Base-by-base conservation (phyloP, 192 early-diverging fungal genomes). In the Piromyces finnis region DNA sequence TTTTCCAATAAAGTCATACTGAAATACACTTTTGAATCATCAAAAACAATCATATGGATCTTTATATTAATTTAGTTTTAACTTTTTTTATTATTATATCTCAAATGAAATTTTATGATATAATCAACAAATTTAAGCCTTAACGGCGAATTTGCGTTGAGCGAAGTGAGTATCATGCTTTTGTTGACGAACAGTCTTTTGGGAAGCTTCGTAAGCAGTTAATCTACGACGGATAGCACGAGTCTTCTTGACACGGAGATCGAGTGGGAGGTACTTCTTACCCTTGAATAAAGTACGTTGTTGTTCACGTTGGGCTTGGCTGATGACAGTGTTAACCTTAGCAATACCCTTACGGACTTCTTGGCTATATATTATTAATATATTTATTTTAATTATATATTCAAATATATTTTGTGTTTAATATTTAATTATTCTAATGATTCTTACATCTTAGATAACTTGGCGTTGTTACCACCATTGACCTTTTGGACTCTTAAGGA, bases 171-270 rank as follows among this genome's bases (percentile, higher is more conserved):
- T 86, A 78, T 88, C 90, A 92, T 94, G 94, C 93, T 97, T 97
- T 82, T 88, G 87, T 87, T 95, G 93, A 88, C 91, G 92, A 82
- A 93, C 83, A 82, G 97, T 99, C 92, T 94, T 96, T 84, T 85
- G 85, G 81, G 91, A 84, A 77, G 85, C 84, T 89, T 99, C 95
- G 85, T 86, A 80, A 84, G 89, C 85, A 90, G 95, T 96, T 88
- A 99, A 89, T 81, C 93, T 92, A 84, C 96, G 95, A 81, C 97
- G 95, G 87, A 98, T 93, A 82, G 97, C 97, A 86, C 97, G 95
- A 82, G 97, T 99, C 92, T 96, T 95, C 94, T 99, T 99, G 86
- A 88, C 88, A 85, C 97, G 95, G 88, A 99, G 94, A 88, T 99
- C 97, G 82, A 96, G 88, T 81, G 97, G 97, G 59, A 90, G 84